Base-by-base conservation (phyloP, 129 eudicot species). In the Glebionis coronaria region DNA sequence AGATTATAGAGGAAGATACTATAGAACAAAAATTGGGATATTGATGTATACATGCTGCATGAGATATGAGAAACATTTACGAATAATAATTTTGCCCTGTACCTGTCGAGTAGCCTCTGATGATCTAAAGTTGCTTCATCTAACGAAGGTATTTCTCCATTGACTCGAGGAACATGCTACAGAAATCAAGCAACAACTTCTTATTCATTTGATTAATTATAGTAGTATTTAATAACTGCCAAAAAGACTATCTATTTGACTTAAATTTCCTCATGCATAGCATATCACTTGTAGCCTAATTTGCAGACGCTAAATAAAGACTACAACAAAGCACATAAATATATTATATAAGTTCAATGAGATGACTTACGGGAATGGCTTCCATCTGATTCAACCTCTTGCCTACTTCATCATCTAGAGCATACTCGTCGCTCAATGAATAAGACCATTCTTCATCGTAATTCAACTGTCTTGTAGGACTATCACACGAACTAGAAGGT, bases 101-200 rank as follows among this genome's bases (percentile, higher is more conserved):
- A 90, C 97, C 97, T 86, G 79, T 90, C 86, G 29, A 83, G 85
- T 73, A 90, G 86, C 72, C 95, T 86, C 71, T 86, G 95, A 82
- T 86, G 95, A 83, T 86, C 97, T 75, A 86, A 73, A 66, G 91
- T 83, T 72, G 95, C 95, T 73, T 86, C 95, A 71, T 90, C 91
- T 63, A 84, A 44, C 11, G 97, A 90, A 19, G 97, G 97, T 72
- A 90, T 90, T 78, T 86, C 97, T 63, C 97, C 95, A 19, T 90
- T 90, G 73, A 84, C 84, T 80, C 71, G 76, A 13, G 97, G 97
- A 70, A 90, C 83, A 78, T 90, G 97, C 97, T 90, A 91, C 88
- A 82, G 12, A 59, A 66, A 65, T 25, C 58, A 63, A 74, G 54
- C 56, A 75, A 44, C 45, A 51, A 20, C 6, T 62, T 63, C 31